These are phyloP conservation scores for Penicillium sp. DNA, from an alignment of 2,329 filamentous ascomycete species.

Conservation along the genomic window DNA sequence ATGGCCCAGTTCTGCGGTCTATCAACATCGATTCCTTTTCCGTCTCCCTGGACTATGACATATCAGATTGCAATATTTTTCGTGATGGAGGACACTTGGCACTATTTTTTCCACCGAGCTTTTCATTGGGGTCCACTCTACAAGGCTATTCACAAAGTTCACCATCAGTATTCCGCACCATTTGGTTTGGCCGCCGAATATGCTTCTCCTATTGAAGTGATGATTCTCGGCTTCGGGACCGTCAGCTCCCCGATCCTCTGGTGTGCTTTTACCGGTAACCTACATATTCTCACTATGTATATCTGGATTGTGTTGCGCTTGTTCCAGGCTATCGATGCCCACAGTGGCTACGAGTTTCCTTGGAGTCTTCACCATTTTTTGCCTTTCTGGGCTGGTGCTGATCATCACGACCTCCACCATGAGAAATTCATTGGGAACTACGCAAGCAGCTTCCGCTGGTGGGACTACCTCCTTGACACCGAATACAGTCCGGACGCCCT, in stretches of 20 bases:
- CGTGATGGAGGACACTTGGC: slow-evolving; percentile 93
- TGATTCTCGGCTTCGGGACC: slow-evolving; percentile 85
- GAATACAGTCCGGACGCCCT: slow-evolving; percentile 85
- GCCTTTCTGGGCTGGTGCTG: slow-evolving; percentile 95
- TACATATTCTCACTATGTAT: slow-evolving; percentile 98
- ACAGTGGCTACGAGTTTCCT: slow-evolving; percentile 97
- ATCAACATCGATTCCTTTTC: slow-evolving; percentile 85
- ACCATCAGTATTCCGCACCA: slow-evolving; percentile 96
- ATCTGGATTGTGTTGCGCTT: slow-evolving; percentile 88
- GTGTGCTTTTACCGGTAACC: slow-evolving; percentile 75
- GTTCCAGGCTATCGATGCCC: slow-evolving; percentile 96
- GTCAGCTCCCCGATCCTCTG: slow-evolving; percentile 80
- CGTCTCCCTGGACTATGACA: slow-evolving; percentile 77
- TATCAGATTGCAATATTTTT: slow-evolving; percentile 93
- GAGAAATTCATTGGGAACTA: slow-evolving; percentile 99
- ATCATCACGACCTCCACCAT: slow-evolving; percentile 96
- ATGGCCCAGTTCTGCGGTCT: slow-evolving; percentile 91
- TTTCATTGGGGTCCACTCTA: slow-evolving; percentile 95
- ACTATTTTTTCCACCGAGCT: slow-evolving; percentile 92
- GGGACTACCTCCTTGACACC: slow-evolving; percentile 91
- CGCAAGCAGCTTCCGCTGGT: slow-evolving; percentile 96
- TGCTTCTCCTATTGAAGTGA: slow-evolving; percentile 93
- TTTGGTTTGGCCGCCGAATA: slow-evolving; percentile 97
- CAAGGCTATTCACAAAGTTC: slow-evolving; percentile 96
- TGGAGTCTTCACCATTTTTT: slow-evolving; percentile 95